Evolutionary conservation across 2,329 filamentous ascomycete species (phyloP), one percentile per base, ranked within the genome.

Genomic region (Microcera coccophila): DNA sequence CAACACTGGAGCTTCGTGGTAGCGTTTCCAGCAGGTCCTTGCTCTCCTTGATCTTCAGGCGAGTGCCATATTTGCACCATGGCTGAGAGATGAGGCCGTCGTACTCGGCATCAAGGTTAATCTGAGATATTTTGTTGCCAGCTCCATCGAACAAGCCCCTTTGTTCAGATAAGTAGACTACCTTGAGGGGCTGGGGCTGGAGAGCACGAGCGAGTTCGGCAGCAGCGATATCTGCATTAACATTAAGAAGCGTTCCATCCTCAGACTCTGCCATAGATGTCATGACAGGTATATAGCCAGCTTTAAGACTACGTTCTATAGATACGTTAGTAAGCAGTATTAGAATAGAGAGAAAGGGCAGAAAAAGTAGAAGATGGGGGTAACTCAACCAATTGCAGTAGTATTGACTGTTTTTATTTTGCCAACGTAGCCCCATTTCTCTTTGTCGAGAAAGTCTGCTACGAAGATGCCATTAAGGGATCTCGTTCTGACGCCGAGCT

Each of bases 151-250:
- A 95, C 24, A 98, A 72, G 7, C 91, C 93, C 38, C 93, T 93
- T 77, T 97, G 97, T 72, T 98, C 93, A 4, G 90, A 94, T n/a
- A 97, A 77, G 65, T 96, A 98, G 47, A 98, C 90, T 48, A 97
- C 91, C 81, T 98, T 98, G 59, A 97, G 73, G 19, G 93, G 93
- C 68, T 97, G 84, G 41, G 98, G 74, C 68, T 97, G 84, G 41
- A 98, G 74, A 43, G 87, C 82, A 47, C 88, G 84, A 18, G 93
- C 91, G 48, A 98, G 22, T 71, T 96, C 91, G 52, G 90, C 90
- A 21, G 93, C 93, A 26, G 91, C 91, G 48, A 96, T 91, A 67
- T 98, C 93, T 26, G 93, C 93, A 61, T 98, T 98, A 65, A 98
- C 93, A 62, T 98, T 98, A 51, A 98, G 77, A 39, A 97, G 83